phyloP scores from a whole-genome alignment of 331 rosid genomes.

The Prunus yedoensis region DNA sequence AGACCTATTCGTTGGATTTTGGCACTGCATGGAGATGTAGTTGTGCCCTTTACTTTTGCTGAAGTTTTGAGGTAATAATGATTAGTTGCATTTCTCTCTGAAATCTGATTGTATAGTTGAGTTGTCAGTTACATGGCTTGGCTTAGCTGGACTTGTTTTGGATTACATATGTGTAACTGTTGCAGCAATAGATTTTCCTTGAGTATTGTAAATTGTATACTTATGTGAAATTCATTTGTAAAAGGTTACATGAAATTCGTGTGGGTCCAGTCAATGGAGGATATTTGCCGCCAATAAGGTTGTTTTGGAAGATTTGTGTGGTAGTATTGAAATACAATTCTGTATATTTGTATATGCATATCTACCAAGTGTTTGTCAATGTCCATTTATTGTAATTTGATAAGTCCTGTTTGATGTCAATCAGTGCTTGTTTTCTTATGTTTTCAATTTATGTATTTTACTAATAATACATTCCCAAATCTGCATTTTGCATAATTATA shows the following conservation, averaged over 20 bases:
- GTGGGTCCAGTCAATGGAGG: neutral
- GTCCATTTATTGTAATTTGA: neutral
- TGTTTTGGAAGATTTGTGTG: constrained; percentile 1
- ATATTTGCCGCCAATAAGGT: neutral
- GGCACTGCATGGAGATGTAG: constrained; percentile 79
- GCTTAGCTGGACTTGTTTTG: neutral
- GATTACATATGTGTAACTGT: neutral
- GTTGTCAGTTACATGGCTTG: neutral
- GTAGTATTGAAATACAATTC: neutral
- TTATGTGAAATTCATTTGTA: too few relatives aligned
- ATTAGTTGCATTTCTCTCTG: neutral
- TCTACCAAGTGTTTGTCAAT: constrained; percentile 8
- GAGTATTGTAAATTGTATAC: too few relatives aligned
- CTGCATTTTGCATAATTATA: neutral
- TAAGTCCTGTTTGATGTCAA: constrained; percentile 2
- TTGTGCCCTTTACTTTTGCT: constrained; percentile 84
- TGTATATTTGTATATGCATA: neutral
- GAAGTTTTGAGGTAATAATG: constrained; percentile 66
- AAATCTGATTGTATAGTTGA: neutral
- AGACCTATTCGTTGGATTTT: constrained; percentile 95
- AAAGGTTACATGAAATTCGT: too few relatives aligned
- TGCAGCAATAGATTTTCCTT: too few relatives aligned
- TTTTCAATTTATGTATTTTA: neutral
- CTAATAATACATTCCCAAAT: neutral
- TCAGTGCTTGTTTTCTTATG: neutral